Conservation (phyloP, 1,284 basidiomycete genomes). For the Pulveroboletus sp. region DNA sequence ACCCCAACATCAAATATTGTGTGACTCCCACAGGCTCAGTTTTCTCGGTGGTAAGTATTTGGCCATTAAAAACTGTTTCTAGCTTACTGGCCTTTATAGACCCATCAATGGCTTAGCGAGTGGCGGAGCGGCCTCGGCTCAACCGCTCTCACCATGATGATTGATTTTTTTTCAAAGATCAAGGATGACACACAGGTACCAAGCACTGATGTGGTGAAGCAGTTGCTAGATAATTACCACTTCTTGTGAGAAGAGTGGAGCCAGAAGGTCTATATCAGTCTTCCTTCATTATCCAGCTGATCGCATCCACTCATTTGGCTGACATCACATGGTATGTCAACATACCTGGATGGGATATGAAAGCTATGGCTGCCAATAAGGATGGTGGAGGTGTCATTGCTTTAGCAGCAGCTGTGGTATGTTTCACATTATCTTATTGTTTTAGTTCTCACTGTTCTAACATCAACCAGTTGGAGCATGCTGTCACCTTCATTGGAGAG, state of each 20-base stretch:
- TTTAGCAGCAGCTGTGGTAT: not conserved
- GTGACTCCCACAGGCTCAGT: too few species aligned
- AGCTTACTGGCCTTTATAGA: too few species aligned
- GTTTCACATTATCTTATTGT: not conserved
- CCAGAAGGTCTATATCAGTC: not conserved
- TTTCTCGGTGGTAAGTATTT: too few species aligned
- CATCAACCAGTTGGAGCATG: not conserved
- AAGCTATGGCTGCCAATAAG: not conserved
- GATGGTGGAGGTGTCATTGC: not conserved
- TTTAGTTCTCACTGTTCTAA: not conserved
- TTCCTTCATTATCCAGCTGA: not conserved
- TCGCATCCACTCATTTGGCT: not conserved
- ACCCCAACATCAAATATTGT: too few species aligned
- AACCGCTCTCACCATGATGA: too few species aligned
- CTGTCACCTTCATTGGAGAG: not conserved
- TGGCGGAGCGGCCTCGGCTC: too few species aligned
- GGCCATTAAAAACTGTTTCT: too few species aligned
- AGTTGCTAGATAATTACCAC: not conserved
- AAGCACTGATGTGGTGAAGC: not conserved
- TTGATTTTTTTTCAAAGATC: too few species aligned
- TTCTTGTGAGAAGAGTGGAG: not conserved
- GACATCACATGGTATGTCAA: not conserved
- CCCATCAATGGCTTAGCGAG: too few species aligned
- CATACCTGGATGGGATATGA: not conserved
- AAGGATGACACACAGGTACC: not conserved